Evolutionary conservation across 2,329 filamentous ascomycete genomes (phyloP).

Genomic region (Phaeosphaeria sp.): DNA sequence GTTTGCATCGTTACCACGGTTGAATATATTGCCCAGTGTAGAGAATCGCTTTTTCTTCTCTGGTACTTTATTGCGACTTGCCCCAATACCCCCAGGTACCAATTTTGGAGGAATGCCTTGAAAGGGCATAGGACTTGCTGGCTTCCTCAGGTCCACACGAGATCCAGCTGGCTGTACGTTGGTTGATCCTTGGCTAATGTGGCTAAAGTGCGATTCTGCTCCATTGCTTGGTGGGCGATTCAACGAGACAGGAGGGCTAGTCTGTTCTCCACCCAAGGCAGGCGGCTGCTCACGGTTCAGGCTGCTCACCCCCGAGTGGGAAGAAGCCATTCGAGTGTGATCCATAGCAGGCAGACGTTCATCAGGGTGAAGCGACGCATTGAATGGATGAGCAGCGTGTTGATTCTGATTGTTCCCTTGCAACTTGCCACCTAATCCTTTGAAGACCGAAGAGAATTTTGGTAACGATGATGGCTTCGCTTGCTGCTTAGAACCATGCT

Average conservation of each 20-base stretch:
- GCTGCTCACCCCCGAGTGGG: constrained; percentile 33
- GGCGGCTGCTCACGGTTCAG: constrained; percentile 25
- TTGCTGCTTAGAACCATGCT: constrained; percentile 11
- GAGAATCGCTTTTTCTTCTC: constrained; percentile 56
- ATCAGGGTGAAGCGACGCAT: constrained; percentile 2
- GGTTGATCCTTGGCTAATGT: constrained; percentile 38
- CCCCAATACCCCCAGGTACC: constrained; percentile 9
- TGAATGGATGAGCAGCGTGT: constrained; percentile 9
- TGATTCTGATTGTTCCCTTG: constrained; percentile 20
- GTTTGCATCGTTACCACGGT: constrained; percentile 46
- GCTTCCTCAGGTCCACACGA: constrained; percentile 36
- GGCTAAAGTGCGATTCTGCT: constrained; percentile 37
- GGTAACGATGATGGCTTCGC: constrained; percentile 34
- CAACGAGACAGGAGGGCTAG: constrained; percentile 15
- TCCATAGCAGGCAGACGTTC: constrained; percentile 5
- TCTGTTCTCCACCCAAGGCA: constrained; percentile 21
- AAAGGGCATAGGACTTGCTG: constrained; percentile 23
- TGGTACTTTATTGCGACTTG: constrained; percentile 19
- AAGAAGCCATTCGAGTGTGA: constrained; percentile 25
- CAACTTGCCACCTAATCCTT: constrained; percentile 39
- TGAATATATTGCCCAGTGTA: constrained; percentile 52
- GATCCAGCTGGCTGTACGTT: constrained; percentile 36
- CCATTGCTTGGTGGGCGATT: constrained; percentile 34
- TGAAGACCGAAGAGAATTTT: constrained; percentile 55
- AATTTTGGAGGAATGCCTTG: constrained; percentile 34